Evolutionary conservation across 345 rosid genomes (phyloP).

Genomic region (Microcos paniculata): DNA sequence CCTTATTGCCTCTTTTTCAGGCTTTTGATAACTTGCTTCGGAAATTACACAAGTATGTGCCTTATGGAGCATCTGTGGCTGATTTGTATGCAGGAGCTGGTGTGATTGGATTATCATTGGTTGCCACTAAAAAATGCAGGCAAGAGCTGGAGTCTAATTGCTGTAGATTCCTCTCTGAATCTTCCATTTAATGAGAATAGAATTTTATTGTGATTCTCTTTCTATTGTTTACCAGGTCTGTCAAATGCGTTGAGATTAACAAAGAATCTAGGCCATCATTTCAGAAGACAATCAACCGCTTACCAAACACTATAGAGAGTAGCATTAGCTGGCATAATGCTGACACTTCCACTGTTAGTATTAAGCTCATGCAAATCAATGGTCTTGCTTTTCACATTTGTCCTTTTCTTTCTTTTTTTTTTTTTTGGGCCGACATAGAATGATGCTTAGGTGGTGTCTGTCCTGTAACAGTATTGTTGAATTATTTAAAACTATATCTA

Average conservation of each 20-base stretch:
- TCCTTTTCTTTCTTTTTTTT: not conserved
- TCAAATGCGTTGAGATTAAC: constrained; percentile 89
- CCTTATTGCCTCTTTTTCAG: constrained; percentile 32
- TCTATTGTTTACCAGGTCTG: constrained; percentile 52
- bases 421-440: too few relatives aligned
- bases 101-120: constrained; percentile 87
- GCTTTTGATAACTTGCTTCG: constrained; percentile 78
- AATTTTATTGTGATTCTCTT: constrained; percentile 17
- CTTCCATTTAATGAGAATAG: constrained; percentile 1
- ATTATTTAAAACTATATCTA: constrained; percentile 1
- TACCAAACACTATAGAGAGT: constrained; percentile 62
- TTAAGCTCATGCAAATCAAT: constrained; percentile 13
- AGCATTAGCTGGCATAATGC: constrained; percentile 92
- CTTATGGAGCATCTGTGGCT: constrained; percentile 81
- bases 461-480: not conserved
- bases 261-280: constrained; percentile 87
- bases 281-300: constrained; percentile 79
- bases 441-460: not conserved
- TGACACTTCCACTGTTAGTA: constrained; percentile 77
- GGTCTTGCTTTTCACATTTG: not conserved
- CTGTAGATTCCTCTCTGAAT: constrained; percentile 4
- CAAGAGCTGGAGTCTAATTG: constrained; percentile 29
- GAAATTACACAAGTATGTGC: constrained; percentile 85
- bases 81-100: constrained; percentile 99
- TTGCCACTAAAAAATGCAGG: constrained; percentile 84